A percentile compares a stretch with the other conserved stretches of the same genome.
These are phyloP conservation scores for Xylaria curta DNA, from an alignment of 495 filamentous ascomycete species.

Conservation along the genomic window DNA sequence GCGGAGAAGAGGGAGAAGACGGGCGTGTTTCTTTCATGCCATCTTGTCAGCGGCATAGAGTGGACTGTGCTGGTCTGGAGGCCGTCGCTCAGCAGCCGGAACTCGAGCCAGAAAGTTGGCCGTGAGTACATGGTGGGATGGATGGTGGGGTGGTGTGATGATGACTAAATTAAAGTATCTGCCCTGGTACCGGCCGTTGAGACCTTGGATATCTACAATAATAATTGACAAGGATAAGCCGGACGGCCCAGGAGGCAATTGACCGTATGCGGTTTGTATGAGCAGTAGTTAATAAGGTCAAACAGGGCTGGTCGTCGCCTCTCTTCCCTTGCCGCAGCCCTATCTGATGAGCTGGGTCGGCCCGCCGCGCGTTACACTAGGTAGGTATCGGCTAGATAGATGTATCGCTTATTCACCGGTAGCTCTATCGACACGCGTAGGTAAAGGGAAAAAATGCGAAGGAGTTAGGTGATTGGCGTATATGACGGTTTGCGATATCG, in stretches of 20 bases:
- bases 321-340: not conserved
- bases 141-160: not conserved
- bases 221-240: no score
- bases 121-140: slow-evolving; percentile 4
- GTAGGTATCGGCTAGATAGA: not conserved
- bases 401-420: not conserved
- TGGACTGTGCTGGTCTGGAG: slow-evolving; percentile 32
- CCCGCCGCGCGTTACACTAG: not conserved
- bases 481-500: not conserved
- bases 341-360: not conserved
- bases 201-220: not conserved
- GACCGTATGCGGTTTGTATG: not conserved
- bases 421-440: not conserved
- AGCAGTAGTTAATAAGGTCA: not conserved
- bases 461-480: not conserved
- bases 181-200: not conserved
- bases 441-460: not conserved
- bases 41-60: slow-evolving; percentile 24
- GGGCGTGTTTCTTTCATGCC: slow-evolving; percentile 25
- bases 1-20: slow-evolving; percentile 45
- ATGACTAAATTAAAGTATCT: not conserved
- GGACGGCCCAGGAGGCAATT: slow-evolving; percentile 5
- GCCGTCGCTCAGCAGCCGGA: slow-evolving; percentile 46
- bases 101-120: slow-evolving; percentile 45
- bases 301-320: not conserved